Evolutionary conservation across 1,139 yeast species (phyloP), one percentile per base, ranked within the genome.

Genomic region (Yamadazyma kanchanaburiensis): DNA sequence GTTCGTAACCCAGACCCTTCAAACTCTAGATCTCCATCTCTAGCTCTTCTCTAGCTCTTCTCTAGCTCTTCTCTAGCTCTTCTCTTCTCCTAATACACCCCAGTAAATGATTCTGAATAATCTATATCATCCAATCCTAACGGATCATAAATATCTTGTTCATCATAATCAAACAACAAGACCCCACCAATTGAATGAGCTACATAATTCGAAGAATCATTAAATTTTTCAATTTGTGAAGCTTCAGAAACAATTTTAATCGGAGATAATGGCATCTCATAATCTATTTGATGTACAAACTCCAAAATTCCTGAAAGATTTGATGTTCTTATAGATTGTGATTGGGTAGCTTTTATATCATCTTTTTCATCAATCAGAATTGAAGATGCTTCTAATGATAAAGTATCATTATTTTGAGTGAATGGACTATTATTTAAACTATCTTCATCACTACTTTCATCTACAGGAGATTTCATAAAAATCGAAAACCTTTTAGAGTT

Each of bases 301-400:
- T 43, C 47, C 33, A 40, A 34, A 14, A 41, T 36, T 21, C 35
- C 31, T 6, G 42, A 31, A 12, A 41, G 25, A 21, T 36, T 36
- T 12, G 45, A 42, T 2, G 35, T 34, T 29, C 47, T 28, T 6
- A 26, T 21, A n/a, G 24, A 14, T 14, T 15, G 12, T 10, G n/a
- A 23, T 24, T 37, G 33, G 18, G 33, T 30, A 6, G 31, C 20
- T 12, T 15, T 10, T n/a, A 19, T 21, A 10, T 24, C 25, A 8
- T 18, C 22, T 12, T 26, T 24, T 9, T 24, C 24, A 8, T 32
- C 36, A 19, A 32, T 26, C n/a, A 30, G 16, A 4, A 29, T 27
- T 15, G 25, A 16, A 14, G 33, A 28, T 4, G 28, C 15, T 12
- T 21, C 24, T 12, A 34, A 13, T 4, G 37, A 34, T 4, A 19